These are phyloP conservation scores for Albatrellus ellisii DNA, from an alignment of 768 basidiomycete genomes.

Conservation along the genomic window DNA sequence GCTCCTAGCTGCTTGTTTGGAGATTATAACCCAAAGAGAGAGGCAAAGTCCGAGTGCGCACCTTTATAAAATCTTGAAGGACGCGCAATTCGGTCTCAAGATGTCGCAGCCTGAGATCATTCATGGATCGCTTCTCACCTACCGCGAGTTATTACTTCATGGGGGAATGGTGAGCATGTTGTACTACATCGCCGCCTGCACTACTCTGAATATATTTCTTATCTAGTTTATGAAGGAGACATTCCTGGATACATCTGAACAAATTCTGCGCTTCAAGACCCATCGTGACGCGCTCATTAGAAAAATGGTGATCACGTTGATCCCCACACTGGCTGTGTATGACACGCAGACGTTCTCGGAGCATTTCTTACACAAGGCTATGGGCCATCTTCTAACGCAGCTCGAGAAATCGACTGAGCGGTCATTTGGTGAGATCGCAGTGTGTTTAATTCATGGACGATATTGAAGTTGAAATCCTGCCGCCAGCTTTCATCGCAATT, in stretches of 20 bases:
- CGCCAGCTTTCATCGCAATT: slow-evolving; percentile 84
- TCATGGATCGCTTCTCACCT: slow-evolving; percentile 85
- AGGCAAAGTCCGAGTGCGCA: slow-evolving; percentile 52
- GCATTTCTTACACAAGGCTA: slow-evolving; percentile 84
- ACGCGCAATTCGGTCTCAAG: slow-evolving; percentile 76
- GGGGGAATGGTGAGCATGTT: slow-evolving; percentile 72
- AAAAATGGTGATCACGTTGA: slow-evolving; percentile 90
- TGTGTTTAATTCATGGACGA: background rate
- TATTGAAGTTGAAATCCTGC: slow-evolving; percentile 10
- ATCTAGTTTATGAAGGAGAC: slow-evolving; percentile 76
- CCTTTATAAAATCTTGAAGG: slow-evolving; percentile 72
- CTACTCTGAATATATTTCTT: background rate
- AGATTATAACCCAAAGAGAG: slow-evolving; percentile 71
- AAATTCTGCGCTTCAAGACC: slow-evolving; percentile 78
- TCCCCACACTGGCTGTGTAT: slow-evolving; percentile 89
- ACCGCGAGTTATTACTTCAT: slow-evolving; percentile 81
- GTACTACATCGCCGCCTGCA: background rate
- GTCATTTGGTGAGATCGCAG: slow-evolving; percentile 52
- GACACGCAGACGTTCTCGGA: slow-evolving; percentile 88
- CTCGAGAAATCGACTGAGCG: slow-evolving; percentile 84
- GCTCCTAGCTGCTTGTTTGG: slow-evolving; percentile 83
- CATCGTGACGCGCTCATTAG: slow-evolving; percentile 82
- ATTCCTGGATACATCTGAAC: slow-evolving; percentile 79
- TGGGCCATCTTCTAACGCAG: slow-evolving; percentile 82
- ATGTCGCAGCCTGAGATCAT: slow-evolving; percentile 76